phyloP scores from a whole-genome alignment of 2,329 filamentous ascomycete genomes.

The Pyrenophora graminea region DNA sequence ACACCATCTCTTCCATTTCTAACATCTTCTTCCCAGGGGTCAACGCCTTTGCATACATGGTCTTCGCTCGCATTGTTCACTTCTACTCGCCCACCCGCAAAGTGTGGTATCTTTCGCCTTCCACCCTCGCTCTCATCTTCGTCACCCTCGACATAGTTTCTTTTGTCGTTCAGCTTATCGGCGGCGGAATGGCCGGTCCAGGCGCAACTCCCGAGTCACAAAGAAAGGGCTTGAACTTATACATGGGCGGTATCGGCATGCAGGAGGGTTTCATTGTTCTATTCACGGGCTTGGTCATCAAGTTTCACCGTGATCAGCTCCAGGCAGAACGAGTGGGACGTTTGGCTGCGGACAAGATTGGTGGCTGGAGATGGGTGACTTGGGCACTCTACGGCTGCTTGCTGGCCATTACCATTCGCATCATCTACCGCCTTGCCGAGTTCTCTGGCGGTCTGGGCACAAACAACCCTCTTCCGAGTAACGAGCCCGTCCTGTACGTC shows the following conservation, averaged over 20 bases:
- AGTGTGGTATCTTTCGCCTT: constrained; percentile 27
- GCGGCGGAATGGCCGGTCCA: constrained; percentile 42
- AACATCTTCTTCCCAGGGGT: constrained; percentile 43
- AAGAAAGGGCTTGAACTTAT: constrained; percentile 46
- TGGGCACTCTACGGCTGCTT: constrained; percentile 50
- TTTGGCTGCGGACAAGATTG: constrained; percentile 12
- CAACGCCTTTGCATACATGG: constrained; percentile 51
- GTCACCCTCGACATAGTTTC: constrained; percentile 50
- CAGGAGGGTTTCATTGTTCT: constrained; percentile 37
- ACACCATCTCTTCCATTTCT: constrained; percentile 9
- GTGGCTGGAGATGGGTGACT: constrained; percentile 30
- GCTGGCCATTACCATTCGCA: constrained; percentile 51
- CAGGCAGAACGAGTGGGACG: constrained; percentile 17
- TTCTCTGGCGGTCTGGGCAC: constrained; percentile 53
- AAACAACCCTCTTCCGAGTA: constrained; percentile 52
- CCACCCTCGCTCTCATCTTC: constrained; percentile 37
- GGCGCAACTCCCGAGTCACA: constrained; percentile 31
- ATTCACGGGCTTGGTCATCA: constrained; percentile 23
- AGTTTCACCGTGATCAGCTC: constrained; percentile 23
- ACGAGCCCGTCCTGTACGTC: constrained; percentile 58
- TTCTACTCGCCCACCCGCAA: constrained; percentile 36
- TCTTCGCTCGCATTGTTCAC: constrained; percentile 47
- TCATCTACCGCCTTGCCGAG: constrained; percentile 43
- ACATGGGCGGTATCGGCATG: constrained; percentile 44
- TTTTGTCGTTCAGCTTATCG: constrained; percentile 51